Conservation (phyloP, 768 basidiomycete genomes). For the Leucosporidium yakuticum region DNA sequence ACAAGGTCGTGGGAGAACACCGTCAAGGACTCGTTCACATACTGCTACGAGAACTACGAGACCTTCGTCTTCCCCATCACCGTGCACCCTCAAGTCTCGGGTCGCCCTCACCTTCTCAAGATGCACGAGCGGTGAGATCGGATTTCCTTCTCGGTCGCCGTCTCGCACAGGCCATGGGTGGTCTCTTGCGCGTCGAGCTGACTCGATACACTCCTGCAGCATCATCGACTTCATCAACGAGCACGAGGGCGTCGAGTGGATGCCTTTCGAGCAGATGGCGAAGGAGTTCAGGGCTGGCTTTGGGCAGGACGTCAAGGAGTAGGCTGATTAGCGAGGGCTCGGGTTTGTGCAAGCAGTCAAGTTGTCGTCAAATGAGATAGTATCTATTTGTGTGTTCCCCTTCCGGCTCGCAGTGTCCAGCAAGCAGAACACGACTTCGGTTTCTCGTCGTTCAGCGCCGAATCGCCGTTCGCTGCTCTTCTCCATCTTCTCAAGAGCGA, state of each 20-base stretch:
- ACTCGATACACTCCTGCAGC: not conserved
- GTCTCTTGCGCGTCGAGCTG: no score
- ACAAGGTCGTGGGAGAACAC: not conserved
- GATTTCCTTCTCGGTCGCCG: not conserved
- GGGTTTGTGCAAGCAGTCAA: no score
- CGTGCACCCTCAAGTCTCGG: conserved; percentile 10
- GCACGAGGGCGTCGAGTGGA: conserved; percentile 17
- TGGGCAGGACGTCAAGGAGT: no score
- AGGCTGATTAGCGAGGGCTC: no score
- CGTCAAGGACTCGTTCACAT: conserved; percentile 10
- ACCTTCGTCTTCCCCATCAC: conserved; percentile 2
- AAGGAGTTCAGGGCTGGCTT: conserved; percentile 3
- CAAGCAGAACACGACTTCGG: no score
- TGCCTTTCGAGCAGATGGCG: conserved; percentile 5
- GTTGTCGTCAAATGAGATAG: no score
- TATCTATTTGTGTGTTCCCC: no score
- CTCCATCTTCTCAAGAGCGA: no score
- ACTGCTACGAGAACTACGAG: conserved; percentile 7
- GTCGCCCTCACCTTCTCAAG: conserved; percentile 5
- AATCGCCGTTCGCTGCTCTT: no score
- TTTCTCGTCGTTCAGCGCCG: no score
- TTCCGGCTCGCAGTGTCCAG: no score
- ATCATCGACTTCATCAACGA: conserved; percentile 10
- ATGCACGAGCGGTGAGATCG: conserved; percentile 4
- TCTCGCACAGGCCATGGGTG: no score